A percentile compares a stretch with the other conserved stretches of the same genome.
phyloP scores from a whole-genome alignment of 2,329 filamentous ascomycete species.

The Grosmannia serpens region DNA sequence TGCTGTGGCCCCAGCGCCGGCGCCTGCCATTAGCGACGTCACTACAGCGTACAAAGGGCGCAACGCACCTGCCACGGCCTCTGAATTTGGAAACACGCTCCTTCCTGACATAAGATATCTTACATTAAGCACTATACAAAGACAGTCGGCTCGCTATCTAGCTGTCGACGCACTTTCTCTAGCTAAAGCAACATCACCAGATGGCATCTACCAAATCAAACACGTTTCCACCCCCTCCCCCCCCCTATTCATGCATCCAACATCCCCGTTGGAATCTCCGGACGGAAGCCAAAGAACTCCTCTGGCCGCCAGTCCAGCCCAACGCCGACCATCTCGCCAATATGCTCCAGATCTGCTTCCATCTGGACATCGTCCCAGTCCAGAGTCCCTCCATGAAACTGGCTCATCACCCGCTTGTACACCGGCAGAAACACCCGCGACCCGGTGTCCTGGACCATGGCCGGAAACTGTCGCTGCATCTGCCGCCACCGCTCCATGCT shows the following conservation, averaged over 20 bases:
- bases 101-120: too few species aligned
- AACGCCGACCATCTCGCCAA: conserved; percentile 14
- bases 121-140: too few species aligned
- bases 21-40: not conserved
- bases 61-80: not conserved
- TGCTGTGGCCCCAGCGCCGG: not conserved
- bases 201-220: not conserved
- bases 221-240: too few species aligned
- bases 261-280: conserved; percentile 11
- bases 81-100: not conserved
- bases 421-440: conserved; percentile 7
- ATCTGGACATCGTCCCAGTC: conserved; percentile 26
- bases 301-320: conserved; percentile 25
- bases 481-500: conserved; percentile 11
- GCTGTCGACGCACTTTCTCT: not conserved
- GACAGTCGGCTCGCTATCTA: too few species aligned
- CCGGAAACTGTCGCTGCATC: conserved; percentile 5
- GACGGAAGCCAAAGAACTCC: conserved; percentile 19
- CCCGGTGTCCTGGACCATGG: not conserved
- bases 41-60: not conserved
- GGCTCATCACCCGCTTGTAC: conserved; percentile 6
- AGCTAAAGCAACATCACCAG: not conserved
- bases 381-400: conserved; percentile 25
- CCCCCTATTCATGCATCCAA: conserved; percentile 1
- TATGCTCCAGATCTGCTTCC: conserved; percentile 19